These are phyloP conservation scores for Paraglomus brasilianum DNA, from an alignment of 192 early-diverging fungal genomes.

Conservation along the genomic window DNA sequence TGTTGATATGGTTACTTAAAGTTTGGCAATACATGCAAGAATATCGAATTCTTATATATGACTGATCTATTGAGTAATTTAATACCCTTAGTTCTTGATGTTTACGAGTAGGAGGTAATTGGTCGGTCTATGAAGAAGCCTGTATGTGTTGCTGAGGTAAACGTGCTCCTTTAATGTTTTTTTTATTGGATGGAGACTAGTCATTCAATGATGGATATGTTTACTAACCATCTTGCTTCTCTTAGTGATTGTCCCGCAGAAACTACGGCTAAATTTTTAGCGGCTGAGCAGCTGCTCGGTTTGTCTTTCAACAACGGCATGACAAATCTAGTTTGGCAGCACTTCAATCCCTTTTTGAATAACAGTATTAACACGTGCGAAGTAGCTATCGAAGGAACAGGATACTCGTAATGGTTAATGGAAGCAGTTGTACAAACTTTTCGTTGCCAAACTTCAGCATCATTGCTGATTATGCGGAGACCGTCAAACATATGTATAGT, in stretches of 20 bases:
- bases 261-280: conserved; percentile 6
- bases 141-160: background rate
- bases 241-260: background rate
- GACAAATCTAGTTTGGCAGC: no score
- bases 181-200: background rate
- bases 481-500: no score
- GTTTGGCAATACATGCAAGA: background rate
- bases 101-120: background rate
- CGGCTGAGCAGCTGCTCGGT: background rate
- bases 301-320: no score
- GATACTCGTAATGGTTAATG: no score
- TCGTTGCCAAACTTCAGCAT: no score
- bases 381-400: no score
- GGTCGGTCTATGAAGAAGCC: background rate
- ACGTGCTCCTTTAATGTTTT: background rate
- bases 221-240: background rate
- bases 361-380: no score
- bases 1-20: background rate
- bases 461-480: no score
- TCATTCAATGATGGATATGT: background rate
- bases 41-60: background rate
- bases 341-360: no score
- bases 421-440: no score
- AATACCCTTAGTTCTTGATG: conserved; percentile 3
- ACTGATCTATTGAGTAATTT: conserved; percentile 1